These are phyloP conservation scores for Penicillium crystallinum DNA, from an alignment of 495 filamentous ascomycete species.

Conservation along the genomic window DNA sequence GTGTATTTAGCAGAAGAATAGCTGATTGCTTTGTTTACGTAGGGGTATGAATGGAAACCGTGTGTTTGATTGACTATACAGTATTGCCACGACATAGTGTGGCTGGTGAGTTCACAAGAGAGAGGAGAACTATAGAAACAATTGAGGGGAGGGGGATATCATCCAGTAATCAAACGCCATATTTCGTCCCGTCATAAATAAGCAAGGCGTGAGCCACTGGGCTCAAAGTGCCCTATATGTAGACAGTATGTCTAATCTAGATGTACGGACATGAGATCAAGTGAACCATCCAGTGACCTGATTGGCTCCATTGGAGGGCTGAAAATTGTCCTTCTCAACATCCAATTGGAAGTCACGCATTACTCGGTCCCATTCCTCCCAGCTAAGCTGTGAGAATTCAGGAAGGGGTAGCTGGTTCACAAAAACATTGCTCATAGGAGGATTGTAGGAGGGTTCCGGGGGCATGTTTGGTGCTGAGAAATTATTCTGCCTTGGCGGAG, in stretches of 20 bases:
- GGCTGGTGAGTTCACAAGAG: not conserved
- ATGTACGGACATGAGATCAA: conserved; percentile 3
- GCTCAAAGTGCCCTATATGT: not conserved
- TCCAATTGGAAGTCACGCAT: conserved; percentile 48
- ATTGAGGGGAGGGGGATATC: conserved; percentile 12
- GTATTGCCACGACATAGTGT: not conserved
- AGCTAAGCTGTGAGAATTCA: conserved; percentile 17
- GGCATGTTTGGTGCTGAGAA: conserved; percentile 4
- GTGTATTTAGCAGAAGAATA: not conserved
- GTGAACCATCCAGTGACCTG: conserved; percentile 34
- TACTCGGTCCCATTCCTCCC: conserved; percentile 48
- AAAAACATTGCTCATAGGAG: conserved; percentile 9
- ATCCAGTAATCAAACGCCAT: not conserved
- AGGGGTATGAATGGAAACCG: too few species aligned
- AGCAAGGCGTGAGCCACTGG: not conserved
- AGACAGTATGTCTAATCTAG: not conserved
- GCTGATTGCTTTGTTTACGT: too few species aligned
- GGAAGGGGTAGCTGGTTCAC: conserved; percentile 10
- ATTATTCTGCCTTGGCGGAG: conserved; percentile 3
- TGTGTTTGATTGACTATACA: not conserved
- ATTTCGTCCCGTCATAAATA: conserved; percentile 6
- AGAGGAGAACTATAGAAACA: conserved; percentile 6
- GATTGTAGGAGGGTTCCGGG: conserved; percentile 5
- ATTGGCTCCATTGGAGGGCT: conserved; percentile 19
- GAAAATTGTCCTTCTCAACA: conserved; percentile 25